Conservation (phyloP, 495 filamentous ascomycete species). For the Rusavskia elegans region DNA sequence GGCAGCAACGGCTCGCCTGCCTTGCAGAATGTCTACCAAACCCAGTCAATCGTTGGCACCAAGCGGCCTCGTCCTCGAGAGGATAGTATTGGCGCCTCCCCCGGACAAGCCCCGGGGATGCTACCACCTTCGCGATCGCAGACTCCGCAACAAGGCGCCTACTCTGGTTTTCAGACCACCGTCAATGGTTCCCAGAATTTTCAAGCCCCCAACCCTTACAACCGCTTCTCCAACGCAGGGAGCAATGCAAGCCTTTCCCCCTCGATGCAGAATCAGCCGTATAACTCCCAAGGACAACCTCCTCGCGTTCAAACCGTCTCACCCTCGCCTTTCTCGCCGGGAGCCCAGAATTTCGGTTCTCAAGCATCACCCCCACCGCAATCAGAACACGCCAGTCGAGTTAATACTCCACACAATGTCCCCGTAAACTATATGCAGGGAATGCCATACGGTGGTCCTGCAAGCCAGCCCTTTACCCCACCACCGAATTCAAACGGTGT, state of each 20-base stretch:
- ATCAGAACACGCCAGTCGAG: constrained; percentile 57
- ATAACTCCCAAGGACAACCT: constrained; percentile 44
- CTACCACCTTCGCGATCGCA: constrained; percentile 76
- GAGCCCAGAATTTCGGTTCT: constrained; percentile 52
- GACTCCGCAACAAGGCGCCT: constrained; percentile 63
- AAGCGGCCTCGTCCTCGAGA: constrained; percentile 55
- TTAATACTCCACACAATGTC: constrained; percentile 58
- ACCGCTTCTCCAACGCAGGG: constrained; percentile 69
- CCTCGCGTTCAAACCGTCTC: constrained; percentile 81
- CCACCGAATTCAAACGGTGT: constrained; percentile 21
- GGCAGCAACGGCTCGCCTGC: constrained; percentile 67
- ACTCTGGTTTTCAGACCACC: constrained; percentile 44
- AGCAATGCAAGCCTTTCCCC: constrained; percentile 78
- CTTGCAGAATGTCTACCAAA: constrained; percentile 59
- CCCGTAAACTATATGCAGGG: constrained; percentile 39
- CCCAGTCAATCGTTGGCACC: constrained; percentile 69
- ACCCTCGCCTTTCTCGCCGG: constrained; percentile 79
- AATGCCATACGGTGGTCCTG: constrained; percentile 23
- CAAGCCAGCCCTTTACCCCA: constrained; percentile 25
- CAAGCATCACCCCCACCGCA: constrained; percentile 61
- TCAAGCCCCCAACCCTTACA: constrained; percentile 49
- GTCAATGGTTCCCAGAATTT: constrained; percentile 33
- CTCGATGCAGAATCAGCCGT: constrained; percentile 61
- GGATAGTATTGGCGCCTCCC: constrained; percentile 71
- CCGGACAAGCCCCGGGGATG: constrained; percentile 47